Conservation (phyloP, 345 rosid genomes). For the Eucalyptus tenuipes region DNA sequence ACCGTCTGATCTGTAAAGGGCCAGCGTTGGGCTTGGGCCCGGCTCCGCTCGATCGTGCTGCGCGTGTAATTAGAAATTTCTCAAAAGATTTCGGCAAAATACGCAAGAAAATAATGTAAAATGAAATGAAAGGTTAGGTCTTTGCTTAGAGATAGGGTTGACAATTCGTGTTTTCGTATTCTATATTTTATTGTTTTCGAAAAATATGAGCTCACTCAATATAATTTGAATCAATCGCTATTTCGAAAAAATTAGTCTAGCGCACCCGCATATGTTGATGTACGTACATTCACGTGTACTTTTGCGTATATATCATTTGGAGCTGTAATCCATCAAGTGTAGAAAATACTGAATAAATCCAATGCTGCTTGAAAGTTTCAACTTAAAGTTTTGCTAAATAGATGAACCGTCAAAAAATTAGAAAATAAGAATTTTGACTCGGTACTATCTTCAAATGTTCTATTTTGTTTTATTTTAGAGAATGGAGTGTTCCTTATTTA, state of each 20-base stretch:
- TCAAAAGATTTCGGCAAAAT: neutral
- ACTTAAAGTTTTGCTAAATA: too few species aligned
- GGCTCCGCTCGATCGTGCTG: neutral
- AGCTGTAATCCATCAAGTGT: neutral
- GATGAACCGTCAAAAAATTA: neutral
- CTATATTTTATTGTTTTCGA: neutral
- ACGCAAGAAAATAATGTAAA: neutral
- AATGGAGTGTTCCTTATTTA: neutral
- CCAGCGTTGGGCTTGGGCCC: neutral
- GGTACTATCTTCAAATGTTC: neutral
- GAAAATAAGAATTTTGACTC: neutral
- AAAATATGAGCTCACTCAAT: neutral
- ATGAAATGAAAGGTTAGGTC: neutral
- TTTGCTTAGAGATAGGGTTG: neutral
- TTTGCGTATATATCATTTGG: neutral
- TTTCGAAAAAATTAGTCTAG: neutral
- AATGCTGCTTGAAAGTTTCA: neutral
- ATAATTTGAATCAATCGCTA: neutral
- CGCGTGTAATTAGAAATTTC: neutral
- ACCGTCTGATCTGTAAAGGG: neutral
- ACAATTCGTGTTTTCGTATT: neutral
- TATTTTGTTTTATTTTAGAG: neutral
- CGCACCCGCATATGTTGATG: fast-evolving
- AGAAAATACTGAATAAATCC: neutral
- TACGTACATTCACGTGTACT: neutral